phyloP scores from a whole-genome alignment of 2,329 filamentous ascomycete species.

The Phaeoacremonium minimum region DNA sequence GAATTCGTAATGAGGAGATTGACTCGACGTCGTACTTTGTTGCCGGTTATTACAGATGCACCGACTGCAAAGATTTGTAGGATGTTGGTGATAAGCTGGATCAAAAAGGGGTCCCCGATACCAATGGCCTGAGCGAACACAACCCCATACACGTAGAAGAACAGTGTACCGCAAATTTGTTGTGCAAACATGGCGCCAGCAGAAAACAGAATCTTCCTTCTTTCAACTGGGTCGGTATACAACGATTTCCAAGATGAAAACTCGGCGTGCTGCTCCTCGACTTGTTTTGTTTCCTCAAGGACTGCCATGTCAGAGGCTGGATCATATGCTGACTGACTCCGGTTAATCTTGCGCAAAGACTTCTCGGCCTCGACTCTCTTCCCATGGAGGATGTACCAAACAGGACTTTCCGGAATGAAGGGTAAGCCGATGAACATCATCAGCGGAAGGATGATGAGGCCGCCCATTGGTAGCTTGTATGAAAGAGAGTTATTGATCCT shows the following conservation, averaged over 20 bases:
- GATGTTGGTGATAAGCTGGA: slow-evolving; percentile 31
- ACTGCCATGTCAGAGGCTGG: slow-evolving; percentile 7
- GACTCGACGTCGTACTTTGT: slow-evolving; percentile 26
- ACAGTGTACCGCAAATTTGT: slow-evolving; percentile 39
- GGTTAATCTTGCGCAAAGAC: slow-evolving; percentile 24
- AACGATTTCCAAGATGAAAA: slow-evolving; percentile 30
- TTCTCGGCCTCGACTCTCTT: slow-evolving; percentile 17
- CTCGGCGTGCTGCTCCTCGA: slow-evolving; percentile 16
- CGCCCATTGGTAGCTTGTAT: slow-evolving; percentile 12
- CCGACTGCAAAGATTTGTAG: slow-evolving; percentile 31
- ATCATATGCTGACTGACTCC: slow-evolving; percentile 18
- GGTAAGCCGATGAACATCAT: slow-evolving; percentile 9
- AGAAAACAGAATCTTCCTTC: slow-evolving; percentile 35
- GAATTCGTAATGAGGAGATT: slow-evolving; percentile 29
- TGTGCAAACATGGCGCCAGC: slow-evolving; percentile 34
- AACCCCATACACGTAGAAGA: slow-evolving; percentile 34
- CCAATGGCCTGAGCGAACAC: slow-evolving; percentile 33
- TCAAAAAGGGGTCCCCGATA: slow-evolving; percentile 28
- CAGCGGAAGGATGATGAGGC: slow-evolving; percentile 12
- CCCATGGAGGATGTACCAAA: slow-evolving; percentile 21
- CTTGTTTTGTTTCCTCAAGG: slow-evolving; percentile 13
- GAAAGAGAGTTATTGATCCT: slow-evolving; percentile 9
- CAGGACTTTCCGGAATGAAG: slow-evolving; percentile 12
- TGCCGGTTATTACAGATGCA: slow-evolving; percentile 26
- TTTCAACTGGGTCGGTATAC: slow-evolving; percentile 33